Conservation (phyloP, 441 rosid species). For the Brassica balearica region DNA sequence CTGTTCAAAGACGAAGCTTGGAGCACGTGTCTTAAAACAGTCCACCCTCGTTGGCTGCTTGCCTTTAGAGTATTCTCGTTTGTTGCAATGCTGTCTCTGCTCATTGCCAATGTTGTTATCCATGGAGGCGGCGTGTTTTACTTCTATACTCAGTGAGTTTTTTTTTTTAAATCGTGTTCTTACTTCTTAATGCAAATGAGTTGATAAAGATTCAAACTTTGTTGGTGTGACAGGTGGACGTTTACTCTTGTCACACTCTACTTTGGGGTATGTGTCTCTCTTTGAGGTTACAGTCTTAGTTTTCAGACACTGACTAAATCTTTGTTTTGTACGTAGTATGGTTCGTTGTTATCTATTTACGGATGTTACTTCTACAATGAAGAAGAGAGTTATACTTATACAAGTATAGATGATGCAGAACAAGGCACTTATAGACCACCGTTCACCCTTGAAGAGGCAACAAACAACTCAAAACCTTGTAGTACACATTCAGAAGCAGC, state of each 20-base stretch:
- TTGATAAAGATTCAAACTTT: not conserved
- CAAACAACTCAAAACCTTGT: slow-evolving; percentile 43
- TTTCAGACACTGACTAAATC: slow-evolving; percentile 24
- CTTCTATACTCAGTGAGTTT: slow-evolving; percentile 92
- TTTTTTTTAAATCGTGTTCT: not conserved
- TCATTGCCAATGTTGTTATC: slow-evolving; percentile 52
- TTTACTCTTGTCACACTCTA: slow-evolving; percentile 81
- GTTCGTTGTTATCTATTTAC: slow-evolving; percentile 64
- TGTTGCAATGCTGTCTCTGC: slow-evolving; percentile 57
- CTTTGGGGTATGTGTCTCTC: slow-evolving; percentile 64
- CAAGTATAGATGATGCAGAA: slow-evolving; percentile 55
- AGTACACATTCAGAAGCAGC: slow-evolving; percentile 50
- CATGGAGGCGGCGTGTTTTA: slow-evolving; percentile 78
- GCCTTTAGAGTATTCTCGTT: slow-evolving; percentile 66
- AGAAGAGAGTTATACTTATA: slow-evolving; percentile 33
- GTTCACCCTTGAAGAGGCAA: slow-evolving; percentile 31
- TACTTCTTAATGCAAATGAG: not conserved
- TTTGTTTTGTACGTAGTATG: slow-evolving; percentile 55
- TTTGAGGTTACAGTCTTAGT: slow-evolving; percentile 14
- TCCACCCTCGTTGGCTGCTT: slow-evolving; percentile 79
- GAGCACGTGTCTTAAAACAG: slow-evolving; percentile 69
- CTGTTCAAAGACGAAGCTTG: slow-evolving; percentile 74
- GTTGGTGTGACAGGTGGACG: slow-evolving; percentile 78
- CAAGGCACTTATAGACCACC: slow-evolving; percentile 65
- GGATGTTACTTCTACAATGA: slow-evolving; percentile 55